phyloP scores from a whole-genome alignment of 768 basidiomycete species.

The Russula vinacea region DNA sequence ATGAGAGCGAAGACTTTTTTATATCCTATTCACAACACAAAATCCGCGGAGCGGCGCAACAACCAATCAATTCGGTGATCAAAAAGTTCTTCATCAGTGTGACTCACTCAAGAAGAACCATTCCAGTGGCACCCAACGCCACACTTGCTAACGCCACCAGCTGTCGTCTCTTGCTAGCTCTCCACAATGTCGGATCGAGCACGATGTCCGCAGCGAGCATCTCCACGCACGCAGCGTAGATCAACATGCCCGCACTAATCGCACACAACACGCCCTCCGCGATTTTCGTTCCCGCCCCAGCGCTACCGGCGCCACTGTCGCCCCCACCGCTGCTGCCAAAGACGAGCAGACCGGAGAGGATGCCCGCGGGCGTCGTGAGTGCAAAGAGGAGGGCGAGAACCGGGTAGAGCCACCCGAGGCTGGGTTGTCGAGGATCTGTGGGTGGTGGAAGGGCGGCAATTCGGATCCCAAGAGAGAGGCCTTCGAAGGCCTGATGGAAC shows the following conservation, averaged over 20 bases:
- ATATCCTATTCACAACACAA: conserved; percentile 6
- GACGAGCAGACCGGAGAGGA: conserved; percentile 53
- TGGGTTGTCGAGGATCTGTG: conserved; percentile 20
- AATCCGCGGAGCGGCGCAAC: not conserved
- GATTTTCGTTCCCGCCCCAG: conserved; percentile 48
- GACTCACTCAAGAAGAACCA: conserved; percentile 55
- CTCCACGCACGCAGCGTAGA: conserved; percentile 79
- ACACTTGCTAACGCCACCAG: conserved; percentile 58
- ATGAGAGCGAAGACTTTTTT: not conserved
- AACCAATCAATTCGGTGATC: not conserved
- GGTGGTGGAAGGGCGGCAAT: conserved; percentile 61
- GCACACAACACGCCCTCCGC: conserved; percentile 75
- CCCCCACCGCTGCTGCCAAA: conserved; percentile 37
- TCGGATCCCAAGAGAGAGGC: conserved; percentile 76
- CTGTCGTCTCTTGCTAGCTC: conserved; percentile 42
- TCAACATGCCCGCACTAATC: conserved; percentile 80
- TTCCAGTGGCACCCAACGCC: conserved; percentile 56
- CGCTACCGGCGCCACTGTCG: not conserved
- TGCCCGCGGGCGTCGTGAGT: conserved; percentile 69
- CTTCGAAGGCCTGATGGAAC: conserved; percentile 85
- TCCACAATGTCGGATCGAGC: conserved; percentile 58
- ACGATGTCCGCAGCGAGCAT: conserved; percentile 87
- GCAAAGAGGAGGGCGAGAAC: conserved; percentile 63
- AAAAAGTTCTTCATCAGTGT: too few species aligned
- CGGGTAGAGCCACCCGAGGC: conserved; percentile 42